Conservation (phyloP, 2,329 filamentous ascomycete species). For the Venturia aucupariae region DNA sequence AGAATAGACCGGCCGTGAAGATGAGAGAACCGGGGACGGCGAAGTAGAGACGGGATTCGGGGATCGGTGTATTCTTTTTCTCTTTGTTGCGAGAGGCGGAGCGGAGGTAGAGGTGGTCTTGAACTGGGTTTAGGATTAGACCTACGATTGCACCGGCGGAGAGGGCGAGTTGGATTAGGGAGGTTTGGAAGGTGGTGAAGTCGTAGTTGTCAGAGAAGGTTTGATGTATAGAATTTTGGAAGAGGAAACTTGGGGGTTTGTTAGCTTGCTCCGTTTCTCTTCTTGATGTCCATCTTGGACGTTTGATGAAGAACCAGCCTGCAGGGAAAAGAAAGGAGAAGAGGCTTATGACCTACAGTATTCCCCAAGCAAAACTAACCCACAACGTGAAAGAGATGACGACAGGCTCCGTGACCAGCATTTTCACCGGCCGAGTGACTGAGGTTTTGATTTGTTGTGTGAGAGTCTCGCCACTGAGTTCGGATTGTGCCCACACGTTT, state of each 20-base stretch:
- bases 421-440: slow-evolving; percentile 27
- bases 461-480: background rate
- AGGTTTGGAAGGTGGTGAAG: slow-evolving; percentile 33
- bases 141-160: slow-evolving; percentile 36
- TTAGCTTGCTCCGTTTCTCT: background rate
- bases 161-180: slow-evolving; percentile 37
- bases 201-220: slow-evolving; percentile 33
- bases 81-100: slow-evolving; percentile 25
- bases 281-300: too few relatives aligned
- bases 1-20: slow-evolving; percentile 41
- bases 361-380: slow-evolving; percentile 39
- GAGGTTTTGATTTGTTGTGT: slow-evolving; percentile 10
- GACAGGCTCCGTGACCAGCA: slow-evolving; percentile 42
- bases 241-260: slow-evolving; percentile 31
- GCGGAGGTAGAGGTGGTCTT: slow-evolving; percentile 22
- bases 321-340: too few relatives aligned
- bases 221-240: slow-evolving; percentile 39
- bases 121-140: slow-evolving; percentile 26
- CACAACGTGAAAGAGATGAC: slow-evolving; percentile 40
- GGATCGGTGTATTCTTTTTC: background rate
- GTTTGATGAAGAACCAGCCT: too few relatives aligned
- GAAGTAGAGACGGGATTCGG: slow-evolving; percentile 37
- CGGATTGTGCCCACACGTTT: background rate
- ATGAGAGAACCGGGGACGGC: slow-evolving; percentile 37
- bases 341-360: slow-evolving; percentile 25